Evolutionary conservation across 768 basidiomycete genomes (phyloP), one percentile per base, ranked within the genome.

Genomic region (Trametes cingulata): DNA sequence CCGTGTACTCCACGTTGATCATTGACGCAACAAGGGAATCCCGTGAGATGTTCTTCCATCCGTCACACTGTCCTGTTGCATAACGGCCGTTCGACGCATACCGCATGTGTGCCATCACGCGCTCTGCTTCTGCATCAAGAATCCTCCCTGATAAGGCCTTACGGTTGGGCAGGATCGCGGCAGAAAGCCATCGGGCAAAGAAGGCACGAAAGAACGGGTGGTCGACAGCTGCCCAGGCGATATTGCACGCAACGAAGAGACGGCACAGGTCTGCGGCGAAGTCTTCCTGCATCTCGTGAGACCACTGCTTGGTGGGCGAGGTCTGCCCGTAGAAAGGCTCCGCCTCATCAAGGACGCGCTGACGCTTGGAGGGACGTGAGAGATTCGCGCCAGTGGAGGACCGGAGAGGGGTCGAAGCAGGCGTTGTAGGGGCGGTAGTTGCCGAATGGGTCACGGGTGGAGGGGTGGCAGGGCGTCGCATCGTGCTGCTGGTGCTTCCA

Each of bases 1-100:
- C 72, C 52, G 60, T 41, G 41, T 61, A 58, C 15, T 71, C 67
- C 3, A 71, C 69, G 25, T 45, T 71, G 37, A 74, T 58, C 63
- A 68, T 60, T 3, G 70, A 65, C 0, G 67, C 63, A 29, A 71
- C 60, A 27, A 74, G 39, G 3, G 68, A 55, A 8, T 59, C 62
- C 40, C 69, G 70, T 9, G 67, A 61, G n/a, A 69, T 55, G 56
- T 72, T 72, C 56, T 70, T 74, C 70, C 70, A 74, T 6, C 74
- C 70, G 56, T 75, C 72, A 27, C 68, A 69, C 37, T 67, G 64
- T 9, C 70, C 68, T 2, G 68, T 73, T 6, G 61, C 71, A 19
- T 62, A 27, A 25, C 63, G 55, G 19, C 65, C 70, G 19, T 68
- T 40, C 13, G 68, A 58, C 47, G 52, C 52, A 1, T 29, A 27